phyloP scores from a whole-genome alignment of 805 yeast genomes.

The Candida chilensis region DNA sequence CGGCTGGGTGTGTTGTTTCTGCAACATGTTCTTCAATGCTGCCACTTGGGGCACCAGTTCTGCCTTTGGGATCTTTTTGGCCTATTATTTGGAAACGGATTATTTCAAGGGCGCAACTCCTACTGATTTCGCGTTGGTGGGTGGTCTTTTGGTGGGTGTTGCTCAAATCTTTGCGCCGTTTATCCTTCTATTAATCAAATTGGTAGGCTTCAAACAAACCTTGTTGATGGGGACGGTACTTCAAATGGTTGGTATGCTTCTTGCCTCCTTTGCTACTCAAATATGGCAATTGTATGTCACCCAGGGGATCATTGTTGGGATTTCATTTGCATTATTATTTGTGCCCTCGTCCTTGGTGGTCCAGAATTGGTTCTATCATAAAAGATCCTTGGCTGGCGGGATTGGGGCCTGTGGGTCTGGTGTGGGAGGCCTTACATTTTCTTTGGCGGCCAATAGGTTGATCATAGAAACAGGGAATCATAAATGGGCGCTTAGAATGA shows the following conservation, averaged over 20 bases:
- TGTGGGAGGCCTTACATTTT: slow-evolving; percentile 41
- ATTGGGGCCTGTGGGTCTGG: slow-evolving; percentile 39
- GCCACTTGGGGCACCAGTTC: slow-evolving; percentile 35
- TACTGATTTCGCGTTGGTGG: slow-evolving; percentile 28
- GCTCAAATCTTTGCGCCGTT: slow-evolving; percentile 20
- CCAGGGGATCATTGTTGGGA: slow-evolving; percentile 30
- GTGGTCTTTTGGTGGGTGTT: slow-evolving; percentile 13
- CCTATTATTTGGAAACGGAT: slow-evolving; percentile 14
- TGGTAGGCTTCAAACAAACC: slow-evolving; percentile 17
- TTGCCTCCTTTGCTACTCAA: slow-evolving; percentile 27
- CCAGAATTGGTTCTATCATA: slow-evolving; percentile 39
- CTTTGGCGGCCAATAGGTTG: slow-evolving; percentile 29
- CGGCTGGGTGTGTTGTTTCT: too few species aligned
- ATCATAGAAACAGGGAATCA: slow-evolving; percentile 29
- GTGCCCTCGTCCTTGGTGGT: slow-evolving; percentile 33
- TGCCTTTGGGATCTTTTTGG: slow-evolving; percentile 27
- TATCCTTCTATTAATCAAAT: slow-evolving; percentile 13
- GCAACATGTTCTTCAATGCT: slow-evolving; percentile 13
- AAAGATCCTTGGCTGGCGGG: slow-evolving; percentile 38
- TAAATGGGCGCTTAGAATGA: slow-evolving; percentile 32
- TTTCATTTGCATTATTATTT: slow-evolving; percentile 34
- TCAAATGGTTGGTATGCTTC: slow-evolving; percentile 23
- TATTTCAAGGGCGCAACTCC: slow-evolving; percentile 21
- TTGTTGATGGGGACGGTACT: slow-evolving; percentile 15
- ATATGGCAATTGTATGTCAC: slow-evolving; percentile 30